phyloP scores from a whole-genome alignment of 306 rosid genomes.

The Gynostemma pentaphyllum region DNA sequence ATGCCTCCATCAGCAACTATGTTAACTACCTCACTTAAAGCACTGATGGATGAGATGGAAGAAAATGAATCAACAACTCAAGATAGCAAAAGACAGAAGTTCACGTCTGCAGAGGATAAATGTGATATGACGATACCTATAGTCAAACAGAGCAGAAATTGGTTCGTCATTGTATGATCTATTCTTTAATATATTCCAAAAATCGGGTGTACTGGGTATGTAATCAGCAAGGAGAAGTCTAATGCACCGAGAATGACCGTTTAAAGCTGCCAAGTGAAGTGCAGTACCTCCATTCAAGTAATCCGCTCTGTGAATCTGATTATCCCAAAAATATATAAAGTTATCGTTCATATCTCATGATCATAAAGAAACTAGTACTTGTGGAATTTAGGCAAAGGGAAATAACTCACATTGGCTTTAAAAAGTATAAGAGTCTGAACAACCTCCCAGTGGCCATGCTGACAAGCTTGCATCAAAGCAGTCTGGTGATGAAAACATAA shows the following conservation, averaged over 20 bases:
- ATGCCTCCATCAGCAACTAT: conserved; percentile 91
- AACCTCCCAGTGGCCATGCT: conserved; percentile 98
- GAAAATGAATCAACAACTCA: conserved; percentile 13
- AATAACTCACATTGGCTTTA: conserved; percentile 56
- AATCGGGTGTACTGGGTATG: conserved; percentile 63
- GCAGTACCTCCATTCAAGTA: conserved; percentile 96
- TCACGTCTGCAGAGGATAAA: conserved; percentile 7
- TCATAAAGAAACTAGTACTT: background rate
- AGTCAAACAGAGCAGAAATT: conserved; percentile 42
- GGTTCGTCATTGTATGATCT: conserved; percentile 24
- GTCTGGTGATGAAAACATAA: conserved; percentile 37
- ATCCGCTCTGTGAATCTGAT: conserved; percentile 81
- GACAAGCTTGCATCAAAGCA: conserved; percentile 99
- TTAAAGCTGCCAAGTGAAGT: conserved; percentile 86
- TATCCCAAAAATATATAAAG: background rate
- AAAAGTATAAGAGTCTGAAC: conserved; percentile 65
- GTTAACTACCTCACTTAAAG: conserved; percentile 51
- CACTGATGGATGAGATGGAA: conserved; percentile 32
- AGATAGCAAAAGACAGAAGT: background rate
- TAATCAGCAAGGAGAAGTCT: conserved; percentile 71
- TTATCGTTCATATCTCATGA: background rate
- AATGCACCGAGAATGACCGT: conserved; percentile 90
- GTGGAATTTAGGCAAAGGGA: background rate
- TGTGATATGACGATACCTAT: conserved; percentile 36
- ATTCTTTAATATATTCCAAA: conserved; percentile 40